These are phyloP conservation scores for Eutrema heterophyllum DNA, from an alignment of 345 rosid genomes.

Conservation along the genomic window DNA sequence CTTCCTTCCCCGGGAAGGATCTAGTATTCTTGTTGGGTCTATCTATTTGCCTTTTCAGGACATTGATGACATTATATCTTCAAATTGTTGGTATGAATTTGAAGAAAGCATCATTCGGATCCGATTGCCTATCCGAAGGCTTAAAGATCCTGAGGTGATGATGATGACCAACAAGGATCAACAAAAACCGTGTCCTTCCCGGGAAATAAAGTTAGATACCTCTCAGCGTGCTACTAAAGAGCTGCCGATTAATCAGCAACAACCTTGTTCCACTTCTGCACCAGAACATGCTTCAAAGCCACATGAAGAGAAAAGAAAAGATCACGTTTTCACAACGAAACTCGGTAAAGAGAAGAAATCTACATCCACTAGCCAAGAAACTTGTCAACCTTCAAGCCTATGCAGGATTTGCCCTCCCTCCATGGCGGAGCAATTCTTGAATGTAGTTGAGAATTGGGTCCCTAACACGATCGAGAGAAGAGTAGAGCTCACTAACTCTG, in stretches of 20 bases:
- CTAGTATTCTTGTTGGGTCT: slow-evolving; percentile 53
- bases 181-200: slow-evolving; percentile 38
- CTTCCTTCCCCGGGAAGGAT: slow-evolving; percentile 48
- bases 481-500: slow-evolving; percentile 18
- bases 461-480: slow-evolving; percentile 25
- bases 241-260: slow-evolving; percentile 17
- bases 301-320: slow-evolving; percentile 17
- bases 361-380: background rate
- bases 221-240: slow-evolving; percentile 28
- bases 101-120: slow-evolving; percentile 75
- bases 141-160: slow-evolving; percentile 23
- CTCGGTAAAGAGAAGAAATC: slow-evolving; percentile 11
- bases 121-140: slow-evolving; percentile 63
- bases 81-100: slow-evolving; percentile 33
- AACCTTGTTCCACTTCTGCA: slow-evolving; percentile 32
- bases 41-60: slow-evolving; percentile 41
- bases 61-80: slow-evolving; percentile 45
- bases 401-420: slow-evolving; percentile 36
- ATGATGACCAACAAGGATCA: slow-evolving; percentile 37
- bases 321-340: background rate
- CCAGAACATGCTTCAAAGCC: slow-evolving; percentile 6
- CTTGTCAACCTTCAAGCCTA: slow-evolving; percentile 7
- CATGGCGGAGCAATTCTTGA: slow-evolving; percentile 27
- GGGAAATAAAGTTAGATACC: slow-evolving; percentile 11
- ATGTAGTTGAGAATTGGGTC: slow-evolving; percentile 51